Percentiles rank a stretch among this genome's conserved stretches.
These are phyloP conservation scores for Malassezia globosa DNA, from an alignment of 1,284 basidiomycete genomes.

Conservation along the genomic window DNA sequence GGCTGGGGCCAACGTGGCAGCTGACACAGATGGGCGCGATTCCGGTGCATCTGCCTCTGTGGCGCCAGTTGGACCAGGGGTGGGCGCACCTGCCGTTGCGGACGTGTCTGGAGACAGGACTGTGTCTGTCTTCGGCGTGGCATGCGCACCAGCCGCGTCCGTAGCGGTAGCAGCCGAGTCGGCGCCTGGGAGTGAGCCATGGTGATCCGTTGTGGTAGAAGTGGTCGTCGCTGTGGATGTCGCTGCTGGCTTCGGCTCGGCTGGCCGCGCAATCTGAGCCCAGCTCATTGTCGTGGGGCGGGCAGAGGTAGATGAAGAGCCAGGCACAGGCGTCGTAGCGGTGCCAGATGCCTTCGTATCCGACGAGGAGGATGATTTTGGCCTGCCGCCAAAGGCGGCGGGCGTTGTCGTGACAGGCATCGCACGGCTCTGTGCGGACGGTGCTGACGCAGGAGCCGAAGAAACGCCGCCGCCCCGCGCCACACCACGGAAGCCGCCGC, in stretches of 20 bases:
- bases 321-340: constrained; percentile 19
- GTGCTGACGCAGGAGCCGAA: not conserved
- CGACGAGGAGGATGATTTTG: not conserved
- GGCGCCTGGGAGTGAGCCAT: no score
- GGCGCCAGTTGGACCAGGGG: no score
- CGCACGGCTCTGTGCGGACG: not conserved
- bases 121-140: not conserved
- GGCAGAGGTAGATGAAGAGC: not conserved
- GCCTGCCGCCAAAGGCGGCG: constrained; percentile 6
- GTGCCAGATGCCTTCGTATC: constrained; percentile 5
- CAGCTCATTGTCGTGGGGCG: constrained; percentile 33
- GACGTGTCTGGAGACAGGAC: not conserved
- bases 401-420: constrained; percentile 14
- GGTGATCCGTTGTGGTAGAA: no score
- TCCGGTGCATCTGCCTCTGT: no score
- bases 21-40: not conserved
- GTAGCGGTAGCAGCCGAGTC: not conserved
- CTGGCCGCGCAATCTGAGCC: constrained; percentile 42
- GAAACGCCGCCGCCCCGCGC: constrained; percentile 6
- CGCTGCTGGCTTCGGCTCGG: constrained; percentile 4
- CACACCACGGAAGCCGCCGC: constrained; percentile 18
- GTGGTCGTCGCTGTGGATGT: not conserved
- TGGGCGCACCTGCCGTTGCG: no score
- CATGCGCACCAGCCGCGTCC: not conserved
- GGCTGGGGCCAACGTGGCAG: not conserved